Evolutionary conservation across 2,329 filamentous ascomycete species (phyloP), one percentile per base, ranked within the genome.

Genomic region (Stagonosporopsis cucurbitacearum): DNA sequence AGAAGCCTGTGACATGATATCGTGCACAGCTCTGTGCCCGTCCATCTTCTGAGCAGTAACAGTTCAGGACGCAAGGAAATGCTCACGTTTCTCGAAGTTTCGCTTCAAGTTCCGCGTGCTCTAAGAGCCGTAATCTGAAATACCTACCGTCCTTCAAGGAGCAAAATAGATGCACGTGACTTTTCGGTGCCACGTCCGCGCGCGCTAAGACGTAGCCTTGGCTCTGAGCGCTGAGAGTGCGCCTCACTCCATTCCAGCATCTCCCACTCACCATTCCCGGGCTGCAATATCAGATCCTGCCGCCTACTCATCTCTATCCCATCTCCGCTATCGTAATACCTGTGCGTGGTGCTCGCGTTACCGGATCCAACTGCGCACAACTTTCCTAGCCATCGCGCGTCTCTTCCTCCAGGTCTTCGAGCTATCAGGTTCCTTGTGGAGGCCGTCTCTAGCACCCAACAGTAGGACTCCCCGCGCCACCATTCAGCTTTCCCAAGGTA

Each of bases 401-500:
- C 51, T 47, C 48, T 44, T 50, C 48, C 47, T 50, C 62, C 54
- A 63, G 60, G 63, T 59, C 54, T 53, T 62, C 45, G 40, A 63
- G 56, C 60, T 55, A 54, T 63, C 57, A 64, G 63, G 50, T 59
- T 54, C 58, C 59, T 50, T 58, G 58, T 57, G 45, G 60, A 63
- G 49, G 61, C 58, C 59, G 52, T 39, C 47, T 57, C 53, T 62
- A 46, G 46, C 46, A 56, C 20, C 37, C 57, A 59, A 55, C 60
- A 60, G 57, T 59, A 63, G 60, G 60, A 63, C 45, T 46, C 54
- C 48, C 55, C 45, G 46, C 47, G 53, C 60, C 51, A 44, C 53
- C 58, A 6, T 54, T 56, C 52, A 51, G 42, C 37, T 60, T 48
- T 57, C 66, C 66, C 50, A 69, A 69, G 66, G 66, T 69, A 69